Base-by-base conservation (phyloP, 345 rosid genomes). In the Erucastrum elatum region DNA sequence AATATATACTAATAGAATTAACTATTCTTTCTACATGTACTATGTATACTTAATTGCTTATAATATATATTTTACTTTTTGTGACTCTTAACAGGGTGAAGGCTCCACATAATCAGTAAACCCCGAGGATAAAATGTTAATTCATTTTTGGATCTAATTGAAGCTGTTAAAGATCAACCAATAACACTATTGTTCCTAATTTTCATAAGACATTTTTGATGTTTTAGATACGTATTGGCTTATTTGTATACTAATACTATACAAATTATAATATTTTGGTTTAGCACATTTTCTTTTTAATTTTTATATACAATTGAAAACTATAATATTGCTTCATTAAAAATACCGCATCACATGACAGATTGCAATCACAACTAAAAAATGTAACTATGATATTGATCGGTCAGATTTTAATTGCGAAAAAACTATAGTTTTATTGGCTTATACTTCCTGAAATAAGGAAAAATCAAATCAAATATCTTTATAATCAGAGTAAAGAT, bases 11-110 rank as follows among this genome's bases (percentile, higher is more conserved):
- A 11, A 11, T 37, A 37, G 8, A 27, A 56, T 2, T 41, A 41
- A 17, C 1, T 39, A 29, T 29, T 41, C 21, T 2, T 66, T 39
- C 71, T 51, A 11, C 53, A 6, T 30, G 37, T 62, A 30, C 33
- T 55, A 17, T 55, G 8, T 37, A 2, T 37, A 41, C 15, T 46
- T 46, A 46, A 44, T 46, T 46, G 53, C 12, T 46, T 46, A 46
- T 13, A 46, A 13, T 12, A 46, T 21, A 1, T 55, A 16, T 61
- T 11, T 61, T 51, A 11, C 0, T 31, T 64, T 74, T 21, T 25
- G 35, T 64, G 46, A 37, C 8, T 64, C 35, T 35, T 51, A 64
- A 15, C 71, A 74, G 77, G 70, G 31, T 64, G 77, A 74, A 64
- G 51, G 70, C 35, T 64, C 63, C 34, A 74, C 70, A 63, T 1